phyloP scores from a whole-genome alignment of 2,329 filamentous ascomycete species.

The Diaporthe destruens region DNA sequence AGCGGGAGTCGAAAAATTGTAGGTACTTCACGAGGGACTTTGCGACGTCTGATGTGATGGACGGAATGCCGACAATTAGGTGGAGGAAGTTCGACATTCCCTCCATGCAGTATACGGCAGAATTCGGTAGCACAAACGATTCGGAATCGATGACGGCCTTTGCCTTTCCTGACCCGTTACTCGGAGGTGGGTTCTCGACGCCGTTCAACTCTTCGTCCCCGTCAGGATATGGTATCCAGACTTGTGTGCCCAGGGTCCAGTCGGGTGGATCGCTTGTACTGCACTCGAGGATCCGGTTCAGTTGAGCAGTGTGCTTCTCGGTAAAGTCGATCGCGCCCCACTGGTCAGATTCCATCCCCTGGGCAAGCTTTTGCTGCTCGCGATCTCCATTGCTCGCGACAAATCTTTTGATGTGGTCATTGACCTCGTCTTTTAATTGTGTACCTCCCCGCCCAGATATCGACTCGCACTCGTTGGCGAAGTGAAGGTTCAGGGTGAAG shows the following conservation, averaged over 20 bases:
- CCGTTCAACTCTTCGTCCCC: constrained; percentile 52
- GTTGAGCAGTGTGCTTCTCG: constrained; percentile 68
- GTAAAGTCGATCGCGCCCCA: constrained; percentile 85
- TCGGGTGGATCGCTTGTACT: constrained; percentile 77
- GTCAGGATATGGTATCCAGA: constrained; percentile 66
- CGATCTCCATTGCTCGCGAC: constrained; percentile 77
- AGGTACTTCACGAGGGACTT: constrained; percentile 85
- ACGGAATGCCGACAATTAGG: constrained; percentile 86
- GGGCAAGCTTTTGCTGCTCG: constrained; percentile 80
- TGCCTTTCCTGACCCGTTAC: constrained; percentile 67
- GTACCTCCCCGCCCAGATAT: constrained; percentile 84
- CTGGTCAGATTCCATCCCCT: constrained; percentile 82
- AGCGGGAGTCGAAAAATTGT: constrained; percentile 94
- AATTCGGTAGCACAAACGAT: constrained; percentile 86
- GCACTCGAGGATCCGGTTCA: constrained; percentile 75
- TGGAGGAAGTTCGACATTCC: constrained; percentile 87
- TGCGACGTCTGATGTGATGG: constrained; percentile 87
- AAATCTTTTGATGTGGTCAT: constrained; percentile 85
- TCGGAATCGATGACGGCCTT: constrained; percentile 88
- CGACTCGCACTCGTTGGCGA: constrained; percentile 88
- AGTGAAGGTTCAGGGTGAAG: constrained; percentile 84
- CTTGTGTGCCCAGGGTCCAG: constrained; percentile 73
- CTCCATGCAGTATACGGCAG: constrained; percentile 82
- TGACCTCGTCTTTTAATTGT: constrained; percentile 82
- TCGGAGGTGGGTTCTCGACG: constrained; percentile 52